Base-by-base conservation (phyloP, 768 basidiomycete genomes). In the Asterophora lycoperdoides region DNA sequence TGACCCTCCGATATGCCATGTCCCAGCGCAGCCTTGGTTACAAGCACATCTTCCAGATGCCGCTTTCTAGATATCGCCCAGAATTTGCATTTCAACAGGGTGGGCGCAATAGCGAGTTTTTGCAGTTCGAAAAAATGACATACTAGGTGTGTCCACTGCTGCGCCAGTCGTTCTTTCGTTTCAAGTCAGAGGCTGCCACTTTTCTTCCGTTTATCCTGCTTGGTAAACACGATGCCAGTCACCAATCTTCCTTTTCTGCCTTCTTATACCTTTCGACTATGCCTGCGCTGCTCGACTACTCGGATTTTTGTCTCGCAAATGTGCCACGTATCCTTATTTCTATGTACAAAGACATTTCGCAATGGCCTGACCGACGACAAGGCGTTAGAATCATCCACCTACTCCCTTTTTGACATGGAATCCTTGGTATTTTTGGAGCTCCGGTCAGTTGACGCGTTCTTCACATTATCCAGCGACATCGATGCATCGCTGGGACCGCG, bases 41-140 rank as follows among this genome's bases (percentile, higher is more conserved):
- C 60, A 73, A 69, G 49, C 78, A 81, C 56, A 64, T 81, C 56
- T 78, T 78, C 74, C 58, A 66, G 40, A 71, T 67, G 53, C 67
- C 79, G 14, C 65, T 83, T 32, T 76, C 77, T 4, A 72, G 76
- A 46, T 82, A 77, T 63, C 63, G 59, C 23, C 73, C 47, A 15
- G 51, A 57, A 45, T 11, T 46, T 36, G 26, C 46, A 11, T 46
- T 38, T 32, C 26, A 40, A 26, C 36, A 40, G 8, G 30, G 29
- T 3, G 52, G 41, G 6, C 57, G 66, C 7, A 59, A 56, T 17
- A 70, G 68, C 56, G 69, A 71, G 39, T 72, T 71, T 54, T 56
- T 71, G 46, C 70, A 71, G 44, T 70, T 64, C 37, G 67, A 65
- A 44, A 66, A 65, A 49, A 26, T 61, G 30, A 57, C 57, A 8